Conservation (phyloP, 2,329 filamentous ascomycete species). For the Monosporascus cannonballus region DNA sequence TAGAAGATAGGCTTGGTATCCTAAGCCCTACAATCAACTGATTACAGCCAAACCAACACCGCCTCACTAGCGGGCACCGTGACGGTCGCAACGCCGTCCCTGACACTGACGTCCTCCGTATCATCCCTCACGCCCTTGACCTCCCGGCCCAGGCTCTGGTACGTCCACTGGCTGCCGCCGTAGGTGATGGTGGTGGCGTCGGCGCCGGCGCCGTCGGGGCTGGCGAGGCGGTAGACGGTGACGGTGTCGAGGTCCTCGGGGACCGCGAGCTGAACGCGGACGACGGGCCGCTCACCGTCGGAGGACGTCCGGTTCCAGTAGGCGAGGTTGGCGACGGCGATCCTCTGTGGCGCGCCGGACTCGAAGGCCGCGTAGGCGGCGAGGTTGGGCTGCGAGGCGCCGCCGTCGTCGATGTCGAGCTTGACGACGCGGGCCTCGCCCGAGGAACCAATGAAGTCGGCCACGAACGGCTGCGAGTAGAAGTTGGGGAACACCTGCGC, state of each 20-base stretch:
- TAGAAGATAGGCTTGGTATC: neutral
- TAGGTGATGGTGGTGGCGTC: slow-evolving; percentile 29
- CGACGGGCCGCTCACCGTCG: slow-evolving; percentile 12
- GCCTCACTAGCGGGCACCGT: slow-evolving; percentile 24
- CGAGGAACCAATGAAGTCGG: slow-evolving; percentile 28
- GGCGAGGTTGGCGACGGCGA: slow-evolving; percentile 27
- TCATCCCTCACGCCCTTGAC: slow-evolving; percentile 26
- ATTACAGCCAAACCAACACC: slow-evolving; percentile 19
- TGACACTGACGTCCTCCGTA: slow-evolving; percentile 19
- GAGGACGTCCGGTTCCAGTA: slow-evolving; percentile 31
- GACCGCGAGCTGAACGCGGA: slow-evolving; percentile 17
- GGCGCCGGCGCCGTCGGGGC: slow-evolving; percentile 28
- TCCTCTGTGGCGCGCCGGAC: slow-evolving; percentile 16
- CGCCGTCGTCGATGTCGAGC: slow-evolving; percentile 8
- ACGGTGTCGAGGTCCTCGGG: slow-evolving; percentile 14
- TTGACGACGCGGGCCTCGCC: slow-evolving; percentile 22
- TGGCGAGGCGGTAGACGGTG: slow-evolving; percentile 24
- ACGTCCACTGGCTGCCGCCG: slow-evolving; percentile 32
- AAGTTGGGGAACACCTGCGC: slow-evolving; percentile 30
- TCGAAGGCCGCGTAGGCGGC: slow-evolving; percentile 27
- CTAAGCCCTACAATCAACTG: neutral
- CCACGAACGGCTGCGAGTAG: slow-evolving; percentile 31
- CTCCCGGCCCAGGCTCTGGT: slow-evolving; percentile 26
- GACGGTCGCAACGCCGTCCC: slow-evolving; percentile 18
- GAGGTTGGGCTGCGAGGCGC: slow-evolving; percentile 16